Percentiles rank a stretch among this genome's conserved stretches.
phyloP scores from a whole-genome alignment of 2,329 filamentous ascomycete genomes.

The Paracorniculantispora psalliotae region DNA sequence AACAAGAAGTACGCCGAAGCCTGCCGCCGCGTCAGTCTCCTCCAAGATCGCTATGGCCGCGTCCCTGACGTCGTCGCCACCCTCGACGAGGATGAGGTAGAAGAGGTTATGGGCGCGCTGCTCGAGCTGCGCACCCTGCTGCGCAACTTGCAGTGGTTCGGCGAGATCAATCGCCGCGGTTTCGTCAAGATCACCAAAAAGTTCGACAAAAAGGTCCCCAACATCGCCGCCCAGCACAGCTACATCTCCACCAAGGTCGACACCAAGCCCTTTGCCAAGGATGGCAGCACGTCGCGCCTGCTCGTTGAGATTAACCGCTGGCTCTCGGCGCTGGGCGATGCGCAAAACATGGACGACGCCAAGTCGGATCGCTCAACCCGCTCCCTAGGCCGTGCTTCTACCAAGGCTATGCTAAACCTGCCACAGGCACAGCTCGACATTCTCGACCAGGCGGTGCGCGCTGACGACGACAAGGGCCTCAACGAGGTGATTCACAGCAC shows the following conservation, averaged over 20 bases:
- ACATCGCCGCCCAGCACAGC: slow-evolving; percentile 69
- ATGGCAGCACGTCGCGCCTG: slow-evolving; percentile 43
- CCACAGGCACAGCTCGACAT: slow-evolving; percentile 63
- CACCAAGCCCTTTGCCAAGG: slow-evolving; percentile 80
- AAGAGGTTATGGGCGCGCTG: slow-evolving; percentile 85
- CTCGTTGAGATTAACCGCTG: slow-evolving; percentile 76
- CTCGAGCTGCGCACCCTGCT: slow-evolving; percentile 83
- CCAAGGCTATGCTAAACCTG: slow-evolving; percentile 69
- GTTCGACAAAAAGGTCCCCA: slow-evolving; percentile 86
- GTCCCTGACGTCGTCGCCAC: slow-evolving; percentile 63
- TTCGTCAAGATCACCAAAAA: slow-evolving; percentile 99
- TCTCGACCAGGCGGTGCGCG: slow-evolving; percentile 66
- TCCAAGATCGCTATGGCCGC: slow-evolving; percentile 83
- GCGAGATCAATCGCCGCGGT: slow-evolving; percentile 89
- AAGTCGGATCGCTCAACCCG: slow-evolving; percentile 68
- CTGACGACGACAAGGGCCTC: slow-evolving; percentile 58
- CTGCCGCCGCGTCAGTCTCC: slow-evolving; percentile 74
- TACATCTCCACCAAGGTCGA: slow-evolving; percentile 92
- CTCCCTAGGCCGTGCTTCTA: slow-evolving; percentile 72
- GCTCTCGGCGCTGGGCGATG: slow-evolving; percentile 76
- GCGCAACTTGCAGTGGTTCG: slow-evolving; percentile 94
- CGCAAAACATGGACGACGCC: slow-evolving; percentile 69
- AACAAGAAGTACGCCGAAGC: slow-evolving; percentile 90
- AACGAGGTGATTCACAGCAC: slow-evolving; percentile 53
- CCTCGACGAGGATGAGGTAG: slow-evolving; percentile 81